These are phyloP conservation scores for Cystobasidiaceae sp. DNA, from an alignment of 1,284 basidiomycete species.

Conservation along the genomic window DNA sequence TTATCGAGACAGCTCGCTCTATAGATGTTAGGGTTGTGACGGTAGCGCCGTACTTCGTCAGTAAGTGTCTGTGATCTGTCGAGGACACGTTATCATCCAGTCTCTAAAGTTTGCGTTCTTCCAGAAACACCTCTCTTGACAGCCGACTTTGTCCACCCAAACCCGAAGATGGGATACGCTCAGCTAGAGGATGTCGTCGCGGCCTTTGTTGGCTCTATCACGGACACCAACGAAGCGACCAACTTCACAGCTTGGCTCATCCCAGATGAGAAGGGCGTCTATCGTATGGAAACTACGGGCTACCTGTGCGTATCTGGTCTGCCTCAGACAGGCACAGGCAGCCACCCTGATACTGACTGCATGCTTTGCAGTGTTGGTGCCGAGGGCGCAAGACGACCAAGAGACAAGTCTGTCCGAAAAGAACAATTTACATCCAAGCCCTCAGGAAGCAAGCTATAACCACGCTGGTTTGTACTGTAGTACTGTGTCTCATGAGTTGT, in stretches of 20 bases:
- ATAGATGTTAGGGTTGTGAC: slow-evolving; percentile 24
- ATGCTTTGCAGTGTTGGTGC: slow-evolving; percentile 14
- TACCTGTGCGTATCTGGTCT: slow-evolving; percentile 29
- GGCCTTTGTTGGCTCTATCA: slow-evolving; percentile 26
- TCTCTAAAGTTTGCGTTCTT: slow-evolving; percentile 52
- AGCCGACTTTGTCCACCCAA: slow-evolving; percentile 29
- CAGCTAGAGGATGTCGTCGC: slow-evolving; percentile 26
- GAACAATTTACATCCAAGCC: too few species aligned
- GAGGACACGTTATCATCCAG: slow-evolving; percentile 50
- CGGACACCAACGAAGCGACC: slow-evolving; percentile 20
- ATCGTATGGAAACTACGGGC: slow-evolving; percentile 29
- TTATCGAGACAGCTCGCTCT: slow-evolving; percentile 18
- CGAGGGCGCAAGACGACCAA: slow-evolving; percentile 24
- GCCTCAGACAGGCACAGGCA: too few species aligned
- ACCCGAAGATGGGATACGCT: slow-evolving; percentile 31
- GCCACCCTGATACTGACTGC: background rate
- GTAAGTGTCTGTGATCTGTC: slow-evolving; percentile 47
- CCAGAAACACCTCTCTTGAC: slow-evolving; percentile 43
- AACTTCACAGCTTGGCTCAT: slow-evolving; percentile 31
- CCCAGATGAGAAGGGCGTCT: slow-evolving; percentile 30
- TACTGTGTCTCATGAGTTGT: too few species aligned
- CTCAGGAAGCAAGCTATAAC: too few species aligned
- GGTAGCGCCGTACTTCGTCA: slow-evolving; percentile 53
- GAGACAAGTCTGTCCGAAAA: slow-evolving; percentile 1
- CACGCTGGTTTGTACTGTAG: too few species aligned